Percentiles rank a stretch among this genome's conserved stretches.
Evolutionary conservation across 768 basidiomycete species (phyloP).

Genomic region (Mycena rebaudengoi): DNA sequence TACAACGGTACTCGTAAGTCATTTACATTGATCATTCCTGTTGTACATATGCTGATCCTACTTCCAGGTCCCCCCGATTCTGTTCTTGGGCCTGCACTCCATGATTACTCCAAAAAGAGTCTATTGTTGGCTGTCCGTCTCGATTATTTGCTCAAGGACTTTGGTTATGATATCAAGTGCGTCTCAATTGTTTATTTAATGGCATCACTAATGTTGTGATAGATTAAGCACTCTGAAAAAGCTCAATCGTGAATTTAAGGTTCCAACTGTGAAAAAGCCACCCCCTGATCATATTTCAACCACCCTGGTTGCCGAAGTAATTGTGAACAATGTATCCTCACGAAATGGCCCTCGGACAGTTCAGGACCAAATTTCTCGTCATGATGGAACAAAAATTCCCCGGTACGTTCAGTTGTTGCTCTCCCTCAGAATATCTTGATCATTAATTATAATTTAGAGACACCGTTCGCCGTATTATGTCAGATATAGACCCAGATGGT

Average conservation of each 20-base stretch:
- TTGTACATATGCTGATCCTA: too few species aligned
- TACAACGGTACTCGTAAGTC: conserved; percentile 7
- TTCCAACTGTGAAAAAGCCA: neutral
- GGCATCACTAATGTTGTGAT: neutral
- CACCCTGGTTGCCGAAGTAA: too few species aligned
- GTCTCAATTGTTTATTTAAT: neutral
- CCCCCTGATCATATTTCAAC: neutral
- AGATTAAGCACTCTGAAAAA: neutral
- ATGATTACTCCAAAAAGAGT: conserved; percentile 1
- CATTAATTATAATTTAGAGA: neutral
- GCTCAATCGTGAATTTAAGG: neutral
- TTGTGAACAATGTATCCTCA: too few species aligned
- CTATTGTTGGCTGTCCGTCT: neutral
- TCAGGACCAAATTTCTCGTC: neutral
- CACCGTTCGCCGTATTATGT: neutral
- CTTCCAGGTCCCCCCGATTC: neutral
- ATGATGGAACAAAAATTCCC: conserved; percentile 6
- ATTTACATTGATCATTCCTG: neutral
- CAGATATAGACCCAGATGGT: conserved; percentile 2
- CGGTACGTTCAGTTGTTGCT: neutral
- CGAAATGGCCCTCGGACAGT: neutral
- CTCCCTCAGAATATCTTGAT: neutral
- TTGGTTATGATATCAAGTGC: conserved; percentile 3
- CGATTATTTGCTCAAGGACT: conserved; percentile 11
- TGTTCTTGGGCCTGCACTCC: neutral